These are phyloP conservation scores for Saccharomyces hybrid DNA, from an alignment of 1,139 yeast genomes.

Conservation along the genomic window DNA sequence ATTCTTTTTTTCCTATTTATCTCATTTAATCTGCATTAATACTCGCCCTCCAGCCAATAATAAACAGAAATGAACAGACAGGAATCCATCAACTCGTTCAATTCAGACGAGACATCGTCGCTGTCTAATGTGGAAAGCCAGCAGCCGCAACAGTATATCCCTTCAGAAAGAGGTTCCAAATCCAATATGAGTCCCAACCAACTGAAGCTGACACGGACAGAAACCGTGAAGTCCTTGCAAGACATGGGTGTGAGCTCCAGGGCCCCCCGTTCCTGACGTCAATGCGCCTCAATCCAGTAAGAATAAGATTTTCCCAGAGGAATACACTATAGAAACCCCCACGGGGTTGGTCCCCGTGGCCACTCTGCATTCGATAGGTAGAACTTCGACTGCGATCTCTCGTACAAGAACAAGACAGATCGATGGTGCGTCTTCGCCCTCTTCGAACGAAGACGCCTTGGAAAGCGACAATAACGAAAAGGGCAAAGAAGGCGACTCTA, in stretches of 20 bases:
- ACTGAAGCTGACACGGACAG: conserved; percentile 45
- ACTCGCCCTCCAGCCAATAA: not conserved
- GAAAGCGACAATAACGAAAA: conserved; percentile 5
- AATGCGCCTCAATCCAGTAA: conserved; percentile 52
- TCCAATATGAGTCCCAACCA: conserved; percentile 17
- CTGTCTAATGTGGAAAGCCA: conserved; percentile 11
- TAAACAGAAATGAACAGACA: conserved; percentile 10
- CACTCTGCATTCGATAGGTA: conserved; percentile 60
- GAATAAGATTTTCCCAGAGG: conserved; percentile 83
- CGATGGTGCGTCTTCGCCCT: conserved; percentile 11
- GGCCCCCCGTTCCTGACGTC: conserved; percentile 49
- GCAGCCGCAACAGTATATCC: conserved; percentile 22
- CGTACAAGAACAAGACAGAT: conserved; percentile 31
- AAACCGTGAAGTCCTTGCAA: conserved; percentile 59
- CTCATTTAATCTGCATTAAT: not conserved
- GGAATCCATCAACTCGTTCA: conserved; percentile 21
- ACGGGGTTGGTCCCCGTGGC: conserved; percentile 79
- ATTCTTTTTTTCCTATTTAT: not conserved
- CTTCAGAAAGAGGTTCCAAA: conserved; percentile 7
- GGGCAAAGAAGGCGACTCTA: conserved; percentile 23
- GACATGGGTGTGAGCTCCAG: conserved; percentile 51
- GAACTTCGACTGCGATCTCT: conserved; percentile 40
- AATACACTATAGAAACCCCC: conserved; percentile 74
- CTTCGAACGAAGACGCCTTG: conserved; percentile 10
- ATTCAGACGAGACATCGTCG: conserved; percentile 19